A percentile compares a stretch with the other conserved stretches of the same genome.
These are phyloP conservation scores for Sporothrix pallida DNA, from an alignment of 2,329 filamentous ascomycete genomes.

Conservation along the genomic window DNA sequence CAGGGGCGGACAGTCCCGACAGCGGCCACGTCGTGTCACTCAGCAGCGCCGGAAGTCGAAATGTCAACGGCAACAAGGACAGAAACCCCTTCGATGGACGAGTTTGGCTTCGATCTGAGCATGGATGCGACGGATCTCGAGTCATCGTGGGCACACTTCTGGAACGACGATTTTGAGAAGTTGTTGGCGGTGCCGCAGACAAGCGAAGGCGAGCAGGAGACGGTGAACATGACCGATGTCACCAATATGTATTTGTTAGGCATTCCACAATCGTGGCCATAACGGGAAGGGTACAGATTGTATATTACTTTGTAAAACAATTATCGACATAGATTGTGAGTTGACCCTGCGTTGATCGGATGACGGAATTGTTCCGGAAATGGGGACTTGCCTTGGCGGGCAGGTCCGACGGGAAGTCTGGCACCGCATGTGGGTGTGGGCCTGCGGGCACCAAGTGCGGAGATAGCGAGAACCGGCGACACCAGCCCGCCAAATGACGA, in stretches of 20 bases:
- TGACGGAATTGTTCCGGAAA: background rate
- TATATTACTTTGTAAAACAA: too few relatives aligned
- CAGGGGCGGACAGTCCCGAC: background rate
- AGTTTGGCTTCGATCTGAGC: conserved; percentile 8
- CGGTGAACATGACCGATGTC: background rate
- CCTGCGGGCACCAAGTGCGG: background rate
- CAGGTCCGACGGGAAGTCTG: background rate
- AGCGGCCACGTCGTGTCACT: too few relatives aligned
- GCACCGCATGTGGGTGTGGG: background rate
- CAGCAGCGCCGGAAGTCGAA: background rate
- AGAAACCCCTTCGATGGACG: background rate
- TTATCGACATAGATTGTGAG: too few relatives aligned
- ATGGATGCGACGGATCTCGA: conserved; percentile 24
- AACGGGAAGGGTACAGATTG: too few relatives aligned
- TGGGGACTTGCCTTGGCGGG: background rate
- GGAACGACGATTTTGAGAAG: conserved; percentile 34
- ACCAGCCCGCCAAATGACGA: conserved; percentile 9
- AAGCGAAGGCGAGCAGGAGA: background rate
- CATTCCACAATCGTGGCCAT: conserved; percentile 30
- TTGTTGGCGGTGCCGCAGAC: background rate
- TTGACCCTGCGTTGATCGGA: too few relatives aligned
- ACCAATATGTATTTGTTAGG: conserved; percentile 33
- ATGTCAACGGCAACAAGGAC: background rate
- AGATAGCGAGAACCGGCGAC: conserved; percentile 12
- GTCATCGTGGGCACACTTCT: conserved; percentile 33